A percentile compares a stretch with the other conserved stretches of the same genome.
These are phyloP conservation scores for Atkinsonella texensis DNA, from an alignment of 2,329 filamentous ascomycete species.

Conservation along the genomic window DNA sequence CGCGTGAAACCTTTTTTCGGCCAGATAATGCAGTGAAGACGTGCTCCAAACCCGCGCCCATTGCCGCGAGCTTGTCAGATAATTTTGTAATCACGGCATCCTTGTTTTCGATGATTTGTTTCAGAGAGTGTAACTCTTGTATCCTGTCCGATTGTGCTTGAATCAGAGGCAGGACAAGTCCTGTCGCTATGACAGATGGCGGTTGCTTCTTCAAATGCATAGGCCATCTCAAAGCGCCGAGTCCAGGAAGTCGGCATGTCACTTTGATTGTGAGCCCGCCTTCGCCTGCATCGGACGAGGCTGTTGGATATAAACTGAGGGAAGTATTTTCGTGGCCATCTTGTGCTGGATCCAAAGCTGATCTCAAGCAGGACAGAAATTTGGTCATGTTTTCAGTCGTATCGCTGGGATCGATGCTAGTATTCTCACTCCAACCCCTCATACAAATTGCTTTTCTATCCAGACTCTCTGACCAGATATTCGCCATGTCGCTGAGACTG, in stretches of 20 bases:
- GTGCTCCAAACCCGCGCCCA: conserved; percentile 38
- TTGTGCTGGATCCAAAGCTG: conserved; percentile 36
- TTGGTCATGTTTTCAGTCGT: conserved; percentile 54
- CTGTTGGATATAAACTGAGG: conserved; percentile 28
- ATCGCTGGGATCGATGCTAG: conserved; percentile 62
- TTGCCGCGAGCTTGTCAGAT: conserved; percentile 40
- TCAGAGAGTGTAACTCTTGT: conserved; percentile 30
- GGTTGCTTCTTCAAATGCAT: conserved; percentile 40
- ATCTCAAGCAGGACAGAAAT: conserved; percentile 51
- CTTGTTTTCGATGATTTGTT: conserved; percentile 34
- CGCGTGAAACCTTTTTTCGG: conserved; percentile 33
- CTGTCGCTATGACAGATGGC: conserved; percentile 29
- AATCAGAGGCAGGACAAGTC: conserved; percentile 40
- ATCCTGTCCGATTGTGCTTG: conserved; percentile 30
- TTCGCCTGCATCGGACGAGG: conserved; percentile 21
- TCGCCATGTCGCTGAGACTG: conserved; percentile 57
- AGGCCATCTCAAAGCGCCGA: conserved; percentile 54
- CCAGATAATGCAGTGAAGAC: conserved; percentile 39
- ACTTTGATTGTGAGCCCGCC: conserved; percentile 40
- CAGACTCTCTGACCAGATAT: conserved; percentile 60
- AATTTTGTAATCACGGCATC: conserved; percentile 38
- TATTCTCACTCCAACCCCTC: conserved; percentile 50
- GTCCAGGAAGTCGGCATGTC: conserved; percentile 49
- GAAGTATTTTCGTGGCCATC: conserved; percentile 31
- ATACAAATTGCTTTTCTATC: conserved; percentile 48